These are phyloP conservation scores for Microbotryum violaceum DNA, from an alignment of 1,284 basidiomycete genomes.

Conservation along the genomic window DNA sequence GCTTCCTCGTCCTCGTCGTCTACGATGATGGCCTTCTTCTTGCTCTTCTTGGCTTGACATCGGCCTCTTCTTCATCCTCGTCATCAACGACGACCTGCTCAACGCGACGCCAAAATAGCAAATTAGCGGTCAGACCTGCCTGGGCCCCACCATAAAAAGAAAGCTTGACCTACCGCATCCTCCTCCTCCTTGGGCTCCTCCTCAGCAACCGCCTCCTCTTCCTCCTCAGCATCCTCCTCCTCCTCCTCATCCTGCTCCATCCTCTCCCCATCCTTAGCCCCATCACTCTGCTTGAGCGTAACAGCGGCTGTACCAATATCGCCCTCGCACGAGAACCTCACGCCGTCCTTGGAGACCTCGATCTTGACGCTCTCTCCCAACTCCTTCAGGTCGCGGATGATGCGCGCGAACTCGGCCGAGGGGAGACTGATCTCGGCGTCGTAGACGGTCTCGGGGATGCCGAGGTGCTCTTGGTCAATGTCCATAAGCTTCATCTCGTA, in stretches of 20 bases:
- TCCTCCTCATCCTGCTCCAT: conserved; percentile 36
- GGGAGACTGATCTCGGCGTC: conserved; percentile 88
- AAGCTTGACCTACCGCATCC: conserved; percentile 23
- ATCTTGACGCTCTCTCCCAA: conserved; percentile 94
- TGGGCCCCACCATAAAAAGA: background rate
- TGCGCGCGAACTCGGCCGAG: conserved; percentile 78
- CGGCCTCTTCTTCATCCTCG: conserved; percentile 42
- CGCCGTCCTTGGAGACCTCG: conserved; percentile 92
- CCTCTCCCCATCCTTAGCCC: conserved; percentile 25
- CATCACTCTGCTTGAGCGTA: conserved; percentile 63
- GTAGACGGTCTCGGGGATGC: conserved; percentile 98
- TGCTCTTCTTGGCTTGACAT: conserved; percentile 46
- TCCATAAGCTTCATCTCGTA: conserved; percentile 99
- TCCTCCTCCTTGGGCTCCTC: conserved; percentile 19
- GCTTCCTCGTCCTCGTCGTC: conserved; percentile 11
- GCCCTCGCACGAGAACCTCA: conserved; percentile 87
- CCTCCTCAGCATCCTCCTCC: conserved; percentile 42
- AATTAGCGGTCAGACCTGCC: background rate
- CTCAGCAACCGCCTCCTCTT: conserved; percentile 23
- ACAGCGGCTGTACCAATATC: conserved; percentile 90
- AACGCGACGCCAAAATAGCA: background rate
- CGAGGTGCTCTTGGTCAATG: conserved; percentile 90
- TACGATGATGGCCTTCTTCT: conserved; percentile 11
- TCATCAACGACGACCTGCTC: conserved; percentile 31
- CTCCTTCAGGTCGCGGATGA: conserved; percentile 84